Evolutionary conservation across 345 rosid genomes (phyloP).

Genomic region (Atalantia buxifolia): DNA sequence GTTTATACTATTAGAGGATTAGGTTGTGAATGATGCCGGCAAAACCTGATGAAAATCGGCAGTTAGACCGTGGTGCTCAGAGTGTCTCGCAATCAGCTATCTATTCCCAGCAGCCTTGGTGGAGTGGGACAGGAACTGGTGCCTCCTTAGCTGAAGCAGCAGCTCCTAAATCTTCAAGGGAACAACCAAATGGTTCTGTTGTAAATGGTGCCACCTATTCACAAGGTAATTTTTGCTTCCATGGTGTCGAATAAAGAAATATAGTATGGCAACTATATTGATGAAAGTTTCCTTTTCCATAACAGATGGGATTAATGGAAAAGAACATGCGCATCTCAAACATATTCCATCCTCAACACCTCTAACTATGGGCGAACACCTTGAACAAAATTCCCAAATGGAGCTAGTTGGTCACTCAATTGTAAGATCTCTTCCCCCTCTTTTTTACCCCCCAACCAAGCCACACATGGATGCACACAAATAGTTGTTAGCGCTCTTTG

Average conservation of each 20-base stretch:
- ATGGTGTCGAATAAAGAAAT: conserved; percentile 5
- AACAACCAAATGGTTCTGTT: conserved; percentile 22
- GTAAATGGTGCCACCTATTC: conserved; percentile 20
- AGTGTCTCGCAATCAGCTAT: conserved; percentile 27
- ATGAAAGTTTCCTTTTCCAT: conserved; percentile 10
- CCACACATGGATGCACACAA: neutral
- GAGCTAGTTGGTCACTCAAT: conserved; percentile 73
- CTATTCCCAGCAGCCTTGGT: conserved; percentile 49
- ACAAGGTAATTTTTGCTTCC: conserved; percentile 23
- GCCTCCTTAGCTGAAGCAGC: conserved; percentile 27
- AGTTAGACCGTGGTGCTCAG: conserved; percentile 26
- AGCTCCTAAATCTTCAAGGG: conserved; percentile 25
- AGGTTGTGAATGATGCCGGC: conserved; percentile 42
- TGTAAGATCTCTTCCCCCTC: conserved; percentile 31
- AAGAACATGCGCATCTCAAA: conserved; percentile 24
- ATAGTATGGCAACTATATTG: conserved; percentile 15
- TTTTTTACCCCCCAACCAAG: neutral
- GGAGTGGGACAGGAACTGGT: conserved; percentile 38
- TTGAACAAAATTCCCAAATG: conserved; percentile 45
- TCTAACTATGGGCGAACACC: conserved; percentile 27
- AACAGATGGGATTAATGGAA: conserved; percentile 39
- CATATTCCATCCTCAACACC: conserved; percentile 22
- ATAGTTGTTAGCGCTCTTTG: neutral
- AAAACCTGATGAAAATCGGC: conserved; percentile 30
- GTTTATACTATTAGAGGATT: conserved; percentile 12